These are phyloP conservation scores for Claviceps pazoutovae DNA, from an alignment of 2,329 filamentous ascomycete genomes.

Conservation along the genomic window DNA sequence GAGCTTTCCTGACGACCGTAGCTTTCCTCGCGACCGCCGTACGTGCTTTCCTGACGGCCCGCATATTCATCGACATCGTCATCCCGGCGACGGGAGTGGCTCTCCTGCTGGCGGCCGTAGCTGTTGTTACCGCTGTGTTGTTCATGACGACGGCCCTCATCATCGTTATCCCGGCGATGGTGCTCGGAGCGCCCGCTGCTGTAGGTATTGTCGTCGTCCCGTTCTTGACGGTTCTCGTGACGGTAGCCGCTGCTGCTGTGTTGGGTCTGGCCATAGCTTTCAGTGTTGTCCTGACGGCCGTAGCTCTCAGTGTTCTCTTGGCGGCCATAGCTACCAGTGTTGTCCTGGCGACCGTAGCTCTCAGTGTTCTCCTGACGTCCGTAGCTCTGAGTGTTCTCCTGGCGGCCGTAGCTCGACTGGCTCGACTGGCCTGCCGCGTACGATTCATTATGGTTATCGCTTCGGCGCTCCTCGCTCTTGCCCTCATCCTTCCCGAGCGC, in stretches of 20 bases:
- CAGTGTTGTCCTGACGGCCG: conserved; percentile 37
- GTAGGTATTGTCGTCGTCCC: conserved; percentile 13
- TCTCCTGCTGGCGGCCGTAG: conserved; percentile 11
- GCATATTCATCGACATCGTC: conserved; percentile 12
- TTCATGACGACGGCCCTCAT: conserved; percentile 10
- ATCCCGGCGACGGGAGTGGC: conserved; percentile 8
- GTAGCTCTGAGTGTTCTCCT: conserved; percentile 34
- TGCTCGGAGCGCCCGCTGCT: conserved; percentile 7
- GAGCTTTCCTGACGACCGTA: conserved; percentile 5
- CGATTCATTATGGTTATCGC: conserved; percentile 44
- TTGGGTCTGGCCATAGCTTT: conserved; percentile 41
- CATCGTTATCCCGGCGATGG: conserved; percentile 8
- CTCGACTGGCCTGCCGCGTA: conserved; percentile 48
- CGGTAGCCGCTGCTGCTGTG: conserved; percentile 18
- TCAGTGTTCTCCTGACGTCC: conserved; percentile 36
- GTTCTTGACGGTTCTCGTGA: conserved; percentile 11
- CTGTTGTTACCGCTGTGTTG: conserved; percentile 6
- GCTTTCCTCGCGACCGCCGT: conserved; percentile 30
- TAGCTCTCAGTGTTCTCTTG: too few species aligned
- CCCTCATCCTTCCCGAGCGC: conserved; percentile 42
- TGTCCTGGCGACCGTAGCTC: conserved; percentile 8
- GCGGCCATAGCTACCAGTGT: conserved; percentile 18
- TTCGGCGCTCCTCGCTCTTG: conserved; percentile 33
- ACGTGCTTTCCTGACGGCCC: conserved; percentile 40
- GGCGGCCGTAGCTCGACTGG: conserved; percentile 47